Conservation (phyloP, 2,329 filamentous ascomycete genomes). For the Bipolaris cookei region DNA sequence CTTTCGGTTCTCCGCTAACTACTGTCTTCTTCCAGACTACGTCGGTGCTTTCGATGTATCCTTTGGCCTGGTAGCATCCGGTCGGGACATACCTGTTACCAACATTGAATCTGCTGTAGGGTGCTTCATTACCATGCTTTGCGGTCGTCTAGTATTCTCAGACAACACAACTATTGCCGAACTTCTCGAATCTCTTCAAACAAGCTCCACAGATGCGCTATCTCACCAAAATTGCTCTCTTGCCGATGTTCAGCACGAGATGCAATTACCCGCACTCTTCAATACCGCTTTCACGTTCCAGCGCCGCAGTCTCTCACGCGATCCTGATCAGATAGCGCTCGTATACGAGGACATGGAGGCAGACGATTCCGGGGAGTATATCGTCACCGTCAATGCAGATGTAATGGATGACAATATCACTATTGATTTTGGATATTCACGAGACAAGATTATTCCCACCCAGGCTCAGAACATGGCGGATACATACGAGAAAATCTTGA, state of each 20-base stretch:
- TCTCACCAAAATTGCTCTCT: slow-evolving; percentile 58
- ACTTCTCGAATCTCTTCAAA: slow-evolving; percentile 54
- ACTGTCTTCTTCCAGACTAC: slow-evolving; percentile 36
- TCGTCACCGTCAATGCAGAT: slow-evolving; percentile 45
- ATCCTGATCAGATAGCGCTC: slow-evolving; percentile 36
- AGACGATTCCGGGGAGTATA: slow-evolving; percentile 46
- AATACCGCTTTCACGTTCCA: slow-evolving; percentile 50
- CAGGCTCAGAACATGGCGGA: slow-evolving; percentile 42
- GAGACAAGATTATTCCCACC: slow-evolving; percentile 32
- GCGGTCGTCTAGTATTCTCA: slow-evolving; percentile 55
- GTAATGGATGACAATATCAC: slow-evolving; percentile 37
- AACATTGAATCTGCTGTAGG: slow-evolving; percentile 59
- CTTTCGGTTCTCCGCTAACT: not conserved
- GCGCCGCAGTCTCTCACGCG: slow-evolving; percentile 32
- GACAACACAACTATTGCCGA: slow-evolving; percentile 47
- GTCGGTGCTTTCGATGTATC: slow-evolving; percentile 57
- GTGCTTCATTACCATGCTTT: slow-evolving; percentile 63
- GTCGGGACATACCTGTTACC: slow-evolving; percentile 59
- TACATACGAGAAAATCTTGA: slow-evolving; percentile 39
- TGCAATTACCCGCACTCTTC: slow-evolving; percentile 44
- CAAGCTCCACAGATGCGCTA: slow-evolving; percentile 56
- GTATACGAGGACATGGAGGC: slow-evolving; percentile 44
- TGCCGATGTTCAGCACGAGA: slow-evolving; percentile 47
- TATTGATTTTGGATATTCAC: slow-evolving; percentile 44
- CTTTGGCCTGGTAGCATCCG: slow-evolving; percentile 62